Base-by-base conservation (phyloP, 352 stramenopile genomes). In the Phytopythium kandeliae region DNA sequence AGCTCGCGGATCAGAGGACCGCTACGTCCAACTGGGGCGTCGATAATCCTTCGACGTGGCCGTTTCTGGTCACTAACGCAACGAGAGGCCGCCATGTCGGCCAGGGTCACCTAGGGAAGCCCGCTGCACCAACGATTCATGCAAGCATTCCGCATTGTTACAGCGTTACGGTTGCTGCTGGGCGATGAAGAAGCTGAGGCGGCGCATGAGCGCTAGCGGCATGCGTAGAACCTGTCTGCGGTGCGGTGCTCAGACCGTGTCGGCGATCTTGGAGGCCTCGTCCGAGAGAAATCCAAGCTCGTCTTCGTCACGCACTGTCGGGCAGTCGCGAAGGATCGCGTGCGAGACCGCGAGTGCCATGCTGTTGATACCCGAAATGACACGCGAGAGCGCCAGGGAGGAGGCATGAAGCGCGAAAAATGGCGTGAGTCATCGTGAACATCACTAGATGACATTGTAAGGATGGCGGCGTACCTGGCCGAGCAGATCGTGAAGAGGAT, bases 401-500 rank as follows among this genome's bases (percentile, higher is more conserved):
- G n/a, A n/a, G n/a, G n/a, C n/a, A n/a, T n/a, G 31, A 36, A 13
- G 10, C 16, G 31, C 31, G 31, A 4, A 13, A 36, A 10, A 36
- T 17, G 25, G 5, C 38, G 38, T 45, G 28, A 28, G 35, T 17
- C 16, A 19, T 19, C 34, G 19, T 38, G 37, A 41, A n/a, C 1
- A 11, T 11, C 16, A 38, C 24, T 16, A 57, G 17, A 22, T 51
- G 22, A 5, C 8, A 26, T n/a, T 67, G 28, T 31, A 31, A 31
- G 9, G 4, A 31, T n/a, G 9, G 9, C 28, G 28, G 9, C 28
- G 28, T 9, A 94, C 83, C 83, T 94, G 35, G 81, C 77, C 34
- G 73, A 85, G 59, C 74, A 88, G 54, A 94, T 91, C 34, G 80
- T 91, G 51, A 94, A 91, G n/a, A 94, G 65, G 42, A 94, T 89